These are phyloP conservation scores for Lepidopterella palustris DNA, from an alignment of 495 filamentous ascomycete genomes.

Conservation along the genomic window DNA sequence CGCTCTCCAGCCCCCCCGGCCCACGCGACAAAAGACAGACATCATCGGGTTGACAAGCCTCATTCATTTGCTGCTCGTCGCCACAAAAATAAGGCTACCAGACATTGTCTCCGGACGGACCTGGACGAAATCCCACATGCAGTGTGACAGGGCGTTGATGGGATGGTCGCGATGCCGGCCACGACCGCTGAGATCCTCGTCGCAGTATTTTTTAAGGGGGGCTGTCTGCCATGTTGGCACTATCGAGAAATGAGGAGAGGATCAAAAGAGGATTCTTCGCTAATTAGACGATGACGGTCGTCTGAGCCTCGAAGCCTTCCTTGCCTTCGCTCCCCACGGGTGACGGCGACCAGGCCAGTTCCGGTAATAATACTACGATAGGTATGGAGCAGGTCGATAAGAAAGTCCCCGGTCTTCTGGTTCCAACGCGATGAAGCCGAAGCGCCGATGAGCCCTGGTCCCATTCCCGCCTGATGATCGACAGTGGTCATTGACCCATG, in stretches of 20 bases:
- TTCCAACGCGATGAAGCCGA: slow-evolving; percentile 24
- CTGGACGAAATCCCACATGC: background rate
- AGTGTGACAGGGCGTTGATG: background rate
- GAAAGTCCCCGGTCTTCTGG: slow-evolving; percentile 19
- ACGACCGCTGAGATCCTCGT: background rate
- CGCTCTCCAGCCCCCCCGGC: too few species aligned
- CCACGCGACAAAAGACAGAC: too few species aligned
- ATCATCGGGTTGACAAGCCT: too few species aligned
- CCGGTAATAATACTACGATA: background rate
- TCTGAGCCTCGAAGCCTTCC: background rate
- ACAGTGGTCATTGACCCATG: slow-evolving; percentile 13
- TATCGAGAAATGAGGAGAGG: slow-evolving; percentile 11
- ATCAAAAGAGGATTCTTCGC: slow-evolving; percentile 2
- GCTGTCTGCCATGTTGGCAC: background rate
- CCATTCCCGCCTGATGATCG: slow-evolving; percentile 25
- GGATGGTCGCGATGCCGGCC: background rate
- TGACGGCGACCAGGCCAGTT: slow-evolving; percentile 1
- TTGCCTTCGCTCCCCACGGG: too few species aligned
- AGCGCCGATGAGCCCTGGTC: slow-evolving; percentile 20
- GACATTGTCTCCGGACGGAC: too few species aligned
- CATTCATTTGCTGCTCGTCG: too few species aligned
- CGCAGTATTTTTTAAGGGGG: background rate
- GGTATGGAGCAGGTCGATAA: background rate
- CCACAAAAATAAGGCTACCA: too few species aligned
- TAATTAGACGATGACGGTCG: background rate